Conservation (phyloP, 345 rosid species). For the Gossypium longicalyx region DNA sequence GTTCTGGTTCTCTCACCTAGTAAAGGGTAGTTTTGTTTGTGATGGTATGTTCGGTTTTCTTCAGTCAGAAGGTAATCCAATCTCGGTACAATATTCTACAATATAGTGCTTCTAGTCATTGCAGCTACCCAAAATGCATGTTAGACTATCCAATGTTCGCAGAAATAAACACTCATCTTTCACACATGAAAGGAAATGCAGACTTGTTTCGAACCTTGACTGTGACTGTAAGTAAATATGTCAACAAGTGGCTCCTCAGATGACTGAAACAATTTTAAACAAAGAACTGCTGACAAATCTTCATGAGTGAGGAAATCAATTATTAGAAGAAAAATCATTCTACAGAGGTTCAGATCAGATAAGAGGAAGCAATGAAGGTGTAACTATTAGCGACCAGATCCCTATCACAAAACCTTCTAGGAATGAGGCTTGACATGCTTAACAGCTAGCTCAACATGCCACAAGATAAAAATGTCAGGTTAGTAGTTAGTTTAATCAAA, state of each 20-base stretch:
- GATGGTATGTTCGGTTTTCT: background rate
- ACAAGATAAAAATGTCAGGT: constrained; percentile 4
- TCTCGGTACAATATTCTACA: background rate
- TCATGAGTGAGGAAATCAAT: background rate
- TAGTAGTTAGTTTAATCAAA: background rate
- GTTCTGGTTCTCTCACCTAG: constrained; percentile 4
- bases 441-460: constrained; percentile 7
- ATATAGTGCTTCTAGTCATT: background rate
- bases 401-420: background rate
- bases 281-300: background rate
- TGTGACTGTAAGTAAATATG: background rate
- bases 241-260: background rate
- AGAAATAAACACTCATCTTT: background rate
- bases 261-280: background rate
- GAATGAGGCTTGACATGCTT: background rate
- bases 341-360: background rate
- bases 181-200: background rate
- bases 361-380: background rate
- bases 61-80: background rate
- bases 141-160: background rate
- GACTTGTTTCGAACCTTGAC: background rate
- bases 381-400: background rate
- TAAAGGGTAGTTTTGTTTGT: background rate
- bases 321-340: background rate
- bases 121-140: constrained; percentile 1